These are phyloP conservation scores for Rhynchospora breviuscula DNA, from an alignment of 176 grass and related monocot species.

Conservation along the genomic window DNA sequence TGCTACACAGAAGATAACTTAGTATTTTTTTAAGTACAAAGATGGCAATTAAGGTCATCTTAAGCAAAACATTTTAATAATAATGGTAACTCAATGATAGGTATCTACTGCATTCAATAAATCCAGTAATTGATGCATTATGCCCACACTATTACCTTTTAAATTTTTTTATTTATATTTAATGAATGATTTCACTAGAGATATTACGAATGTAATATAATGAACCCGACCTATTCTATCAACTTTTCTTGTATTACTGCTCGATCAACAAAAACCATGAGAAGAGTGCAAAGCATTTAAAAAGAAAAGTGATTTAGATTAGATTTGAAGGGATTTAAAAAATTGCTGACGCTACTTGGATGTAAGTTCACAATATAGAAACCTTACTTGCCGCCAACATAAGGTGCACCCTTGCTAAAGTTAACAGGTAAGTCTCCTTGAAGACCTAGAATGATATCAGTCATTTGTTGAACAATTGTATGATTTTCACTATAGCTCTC, in stretches of 20 bases:
- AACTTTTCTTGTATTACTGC: not conserved
- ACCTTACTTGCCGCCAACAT: slow-evolving; percentile 82
- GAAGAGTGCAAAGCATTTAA: not conserved
- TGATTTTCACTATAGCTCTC: slow-evolving; percentile 96
- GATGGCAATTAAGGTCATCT: not conserved
- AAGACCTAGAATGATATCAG: slow-evolving; percentile 85
- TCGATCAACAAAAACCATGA: not conserved
- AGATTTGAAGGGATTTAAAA: not conserved
- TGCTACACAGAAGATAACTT: not conserved
- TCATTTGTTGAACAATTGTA: slow-evolving; percentile 87
- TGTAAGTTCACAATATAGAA: not conserved
- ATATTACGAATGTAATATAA: not conserved
- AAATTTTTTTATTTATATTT: not conserved
- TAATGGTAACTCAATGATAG: not conserved
- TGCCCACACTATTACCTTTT: not conserved
- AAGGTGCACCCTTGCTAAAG: slow-evolving; percentile 79
- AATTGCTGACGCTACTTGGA: not conserved
- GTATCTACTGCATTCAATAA: not conserved
- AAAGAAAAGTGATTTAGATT: not conserved
- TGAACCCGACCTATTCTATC: not conserved
- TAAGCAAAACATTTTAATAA: not conserved
- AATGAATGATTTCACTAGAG: not conserved
- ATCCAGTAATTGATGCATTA: not conserved
- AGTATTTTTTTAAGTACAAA: not conserved
- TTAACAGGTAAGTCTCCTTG: slow-evolving; percentile 87